Conservation (phyloP, 345 rosid species). For the Populus tremula region DNA sequence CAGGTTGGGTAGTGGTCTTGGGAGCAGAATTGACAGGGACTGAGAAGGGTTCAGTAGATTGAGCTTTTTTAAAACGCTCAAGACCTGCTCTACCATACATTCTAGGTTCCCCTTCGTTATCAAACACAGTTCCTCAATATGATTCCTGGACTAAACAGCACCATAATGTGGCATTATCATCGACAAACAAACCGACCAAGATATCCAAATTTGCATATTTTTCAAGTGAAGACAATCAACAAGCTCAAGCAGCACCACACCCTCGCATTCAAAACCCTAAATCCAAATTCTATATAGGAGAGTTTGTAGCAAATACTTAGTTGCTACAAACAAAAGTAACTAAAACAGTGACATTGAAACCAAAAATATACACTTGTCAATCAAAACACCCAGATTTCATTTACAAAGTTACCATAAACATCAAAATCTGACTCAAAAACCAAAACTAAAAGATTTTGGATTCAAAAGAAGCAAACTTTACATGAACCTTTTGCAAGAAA, state of each 20-base stretch:
- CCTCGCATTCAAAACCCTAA: constrained; percentile 19
- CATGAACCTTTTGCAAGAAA: background rate
- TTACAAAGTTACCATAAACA: background rate
- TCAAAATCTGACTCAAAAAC: background rate
- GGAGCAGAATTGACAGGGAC: constrained; percentile 52
- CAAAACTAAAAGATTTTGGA: background rate
- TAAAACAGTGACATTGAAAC: background rate
- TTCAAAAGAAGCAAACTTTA: constrained; percentile 6
- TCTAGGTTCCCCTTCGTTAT: constrained; percentile 18
- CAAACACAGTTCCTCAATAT: background rate
- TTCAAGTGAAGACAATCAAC: constrained; percentile 6
- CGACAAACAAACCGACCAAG: background rate
- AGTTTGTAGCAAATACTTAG: background rate
- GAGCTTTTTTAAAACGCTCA: constrained; percentile 85
- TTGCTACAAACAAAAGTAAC: background rate
- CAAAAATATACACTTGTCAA: background rate
- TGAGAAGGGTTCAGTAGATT: constrained; percentile 82
- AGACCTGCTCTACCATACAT: constrained; percentile 94
- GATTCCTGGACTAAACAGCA: background rate
- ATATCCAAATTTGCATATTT: constrained; percentile 6
- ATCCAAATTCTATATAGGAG: background rate
- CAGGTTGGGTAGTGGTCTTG: constrained; percentile 27
- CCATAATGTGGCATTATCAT: background rate
- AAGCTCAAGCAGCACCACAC: background rate
- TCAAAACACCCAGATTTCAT: background rate